Base-by-base conservation (phyloP, 2,329 filamentous ascomycete genomes). In the Fonsecaea erecta region DNA sequence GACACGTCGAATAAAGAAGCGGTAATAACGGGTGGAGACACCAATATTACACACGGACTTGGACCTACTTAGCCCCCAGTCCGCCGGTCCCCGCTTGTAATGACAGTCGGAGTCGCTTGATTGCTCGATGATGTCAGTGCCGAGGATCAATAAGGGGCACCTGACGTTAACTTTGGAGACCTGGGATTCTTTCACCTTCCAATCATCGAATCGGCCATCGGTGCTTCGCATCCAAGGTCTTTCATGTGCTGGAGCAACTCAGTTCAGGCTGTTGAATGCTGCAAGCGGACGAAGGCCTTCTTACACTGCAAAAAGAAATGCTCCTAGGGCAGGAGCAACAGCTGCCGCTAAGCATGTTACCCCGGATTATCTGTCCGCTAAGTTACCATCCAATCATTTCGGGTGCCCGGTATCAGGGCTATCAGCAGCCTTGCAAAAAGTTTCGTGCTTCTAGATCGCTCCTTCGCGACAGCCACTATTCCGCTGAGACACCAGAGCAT, bases 51-150 rank as follows among this genome's bases (percentile, higher is more conserved):
- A 21, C 6, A n/a, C n/a, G n/a, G n/a, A n/a, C n/a, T n/a, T n/a
- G n/a, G n/a, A n/a, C n/a, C n/a, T n/a, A n/a, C n/a, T n/a, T n/a
- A n/a, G n/a, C n/a, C n/a, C n/a, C n/a, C n/a, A n/a, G n/a, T n/a
- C n/a, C n/a, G n/a, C n/a, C n/a, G 18, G 30, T 52, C 48, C 40
- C 28, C 24, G 8, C 12, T 40, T 68, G 62, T 65, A 68, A 68
- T 68, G 65, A 68, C 65, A 14, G 16, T 0, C 2, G 3, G 3
- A 16, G 12, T 52, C 5, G 16, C 16, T 35, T 37, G 32, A 8
- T 35, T 37, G 28, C 24, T 16, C 24, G 26, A 67, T 67, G 65
- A 67, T 67, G 65, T 67, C 65, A 67, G 60, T 55, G 64, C 63
- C 59, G 35, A 62, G 48, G 40, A 34, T 28, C 59, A 43, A 51